phyloP scores from a whole-genome alignment of 2,329 filamentous ascomycete species.

The Penicillium brevicompactum region DNA sequence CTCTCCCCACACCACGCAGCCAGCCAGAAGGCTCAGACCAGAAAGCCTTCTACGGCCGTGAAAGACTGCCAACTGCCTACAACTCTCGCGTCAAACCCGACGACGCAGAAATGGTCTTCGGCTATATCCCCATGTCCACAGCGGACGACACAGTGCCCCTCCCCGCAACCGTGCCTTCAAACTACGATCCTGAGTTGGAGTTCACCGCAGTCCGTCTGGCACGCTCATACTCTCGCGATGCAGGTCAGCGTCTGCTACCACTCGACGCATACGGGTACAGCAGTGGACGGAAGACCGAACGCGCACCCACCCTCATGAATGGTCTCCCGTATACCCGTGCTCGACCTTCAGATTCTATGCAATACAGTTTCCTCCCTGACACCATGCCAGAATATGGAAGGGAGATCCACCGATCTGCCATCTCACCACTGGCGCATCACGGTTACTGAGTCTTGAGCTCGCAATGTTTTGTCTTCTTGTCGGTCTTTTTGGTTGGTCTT shows the following conservation, averaged over 20 bases:
- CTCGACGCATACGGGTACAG: conserved; percentile 45
- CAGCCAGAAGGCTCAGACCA: not conserved
- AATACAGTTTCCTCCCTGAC: conserved; percentile 24
- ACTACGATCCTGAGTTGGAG: conserved; percentile 17
- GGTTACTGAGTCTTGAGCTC: conserved; percentile 13
- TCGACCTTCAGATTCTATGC: conserved; percentile 21
- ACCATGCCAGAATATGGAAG: conserved; percentile 23
- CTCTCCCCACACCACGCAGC: conserved; percentile 35
- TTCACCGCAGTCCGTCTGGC: conserved; percentile 17
- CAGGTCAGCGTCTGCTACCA: conserved; percentile 22
- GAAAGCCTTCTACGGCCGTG: conserved; percentile 11
- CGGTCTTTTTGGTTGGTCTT: conserved; percentile 1
- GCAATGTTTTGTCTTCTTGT: not conserved
- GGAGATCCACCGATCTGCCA: conserved; percentile 24
- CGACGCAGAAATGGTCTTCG: conserved; percentile 34
- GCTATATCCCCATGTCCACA: conserved; percentile 29
- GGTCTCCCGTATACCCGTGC: conserved; percentile 44
- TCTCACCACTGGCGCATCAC: conserved; percentile 28
- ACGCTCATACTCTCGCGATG: conserved; percentile 24
- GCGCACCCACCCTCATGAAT: conserved; percentile 37
- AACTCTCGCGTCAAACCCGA: conserved; percentile 16
- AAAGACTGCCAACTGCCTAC: conserved; percentile 21
- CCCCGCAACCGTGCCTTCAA: conserved; percentile 4
- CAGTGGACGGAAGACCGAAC: conserved; percentile 31
- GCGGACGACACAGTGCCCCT: conserved; percentile 12